A percentile compares a stretch with the other conserved stretches of the same genome.
Conservation (phyloP, 257 asterid species). For the Nicotiana tabacum region DNA sequence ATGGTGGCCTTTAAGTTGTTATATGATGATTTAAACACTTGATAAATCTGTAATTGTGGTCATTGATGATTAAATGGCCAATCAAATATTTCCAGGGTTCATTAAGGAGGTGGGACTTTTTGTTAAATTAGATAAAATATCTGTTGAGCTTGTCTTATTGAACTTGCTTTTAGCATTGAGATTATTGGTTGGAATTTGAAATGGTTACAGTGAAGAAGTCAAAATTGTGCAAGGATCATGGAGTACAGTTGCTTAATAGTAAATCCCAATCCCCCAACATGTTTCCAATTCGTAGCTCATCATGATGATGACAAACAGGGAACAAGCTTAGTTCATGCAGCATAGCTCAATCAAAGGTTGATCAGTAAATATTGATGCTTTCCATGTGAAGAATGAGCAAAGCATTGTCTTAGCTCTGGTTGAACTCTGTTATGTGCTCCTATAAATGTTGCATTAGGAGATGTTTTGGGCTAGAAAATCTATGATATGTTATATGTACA, state of each 20-base stretch:
- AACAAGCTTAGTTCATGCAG: not conserved
- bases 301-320: not conserved
- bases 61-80: not conserved
- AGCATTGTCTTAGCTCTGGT: not conserved
- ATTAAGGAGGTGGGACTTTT: not conserved
- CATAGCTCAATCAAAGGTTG: not conserved
- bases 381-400: not conserved
- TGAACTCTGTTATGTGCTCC: not conserved
- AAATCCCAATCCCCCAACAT: not conserved
- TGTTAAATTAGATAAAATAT: not conserved
- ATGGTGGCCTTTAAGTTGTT: not conserved
- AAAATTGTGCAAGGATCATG: not conserved
- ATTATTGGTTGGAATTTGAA: not conserved
- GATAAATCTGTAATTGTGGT: not conserved
- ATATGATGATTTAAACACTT: not conserved
- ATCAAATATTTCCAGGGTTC: not conserved
- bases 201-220: conserved; percentile 1
- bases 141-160: not conserved
- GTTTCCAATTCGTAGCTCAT: not conserved
- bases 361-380: not conserved
- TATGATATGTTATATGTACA: not conserved
- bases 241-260: not conserved
- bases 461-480: not conserved
- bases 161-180: not conserved
- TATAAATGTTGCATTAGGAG: not conserved